phyloP scores from a whole-genome alignment of 108 stramenopile genomes.

The Aurantiochytrium sp. region DNA sequence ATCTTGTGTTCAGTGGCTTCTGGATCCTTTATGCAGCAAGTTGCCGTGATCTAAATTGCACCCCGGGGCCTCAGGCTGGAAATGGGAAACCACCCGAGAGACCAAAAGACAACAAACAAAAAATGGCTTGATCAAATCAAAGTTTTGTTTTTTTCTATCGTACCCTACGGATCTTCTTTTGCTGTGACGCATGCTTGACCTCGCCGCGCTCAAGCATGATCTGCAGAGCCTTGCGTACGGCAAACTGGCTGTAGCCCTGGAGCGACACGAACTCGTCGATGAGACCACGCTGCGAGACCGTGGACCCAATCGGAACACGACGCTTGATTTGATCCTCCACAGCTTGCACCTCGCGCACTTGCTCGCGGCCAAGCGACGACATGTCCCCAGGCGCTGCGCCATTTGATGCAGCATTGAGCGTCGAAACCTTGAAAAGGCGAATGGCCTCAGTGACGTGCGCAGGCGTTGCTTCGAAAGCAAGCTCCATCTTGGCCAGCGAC shows the following conservation, averaged over 20 bases:
- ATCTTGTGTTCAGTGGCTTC: not conserved
- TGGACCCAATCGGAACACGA: not conserved
- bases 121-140: too few relatives aligned
- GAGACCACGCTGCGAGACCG: not conserved
- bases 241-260: constrained; percentile 22
- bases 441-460: constrained; percentile 96
- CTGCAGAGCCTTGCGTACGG: not conserved
- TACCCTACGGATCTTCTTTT: constrained; percentile 5
- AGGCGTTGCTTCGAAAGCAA: constrained; percentile 75
- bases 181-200: constrained; percentile 20
- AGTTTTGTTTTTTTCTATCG: not conserved
- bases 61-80: too few relatives aligned
- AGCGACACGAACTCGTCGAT: constrained; percentile 12
- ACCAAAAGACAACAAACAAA: too few relatives aligned
- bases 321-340: constrained; percentile 22
- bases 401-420: constrained; percentile 81
- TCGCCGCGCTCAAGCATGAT: constrained; percentile 31
- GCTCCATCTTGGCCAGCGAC: constrained; percentile 85
- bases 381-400: constrained; percentile 41
- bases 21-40: not conserved
- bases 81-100: too few relatives aligned
- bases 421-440: constrained; percentile 91
- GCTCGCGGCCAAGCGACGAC: constrained; percentile 10
- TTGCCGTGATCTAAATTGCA: not conserved
- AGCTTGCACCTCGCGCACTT: constrained; percentile 25